A percentile compares a stretch with the other conserved stretches of the same genome.
Evolutionary conservation across 352 stramenopile species (phyloP).

Genomic region (Pythium coloratum): DNA sequence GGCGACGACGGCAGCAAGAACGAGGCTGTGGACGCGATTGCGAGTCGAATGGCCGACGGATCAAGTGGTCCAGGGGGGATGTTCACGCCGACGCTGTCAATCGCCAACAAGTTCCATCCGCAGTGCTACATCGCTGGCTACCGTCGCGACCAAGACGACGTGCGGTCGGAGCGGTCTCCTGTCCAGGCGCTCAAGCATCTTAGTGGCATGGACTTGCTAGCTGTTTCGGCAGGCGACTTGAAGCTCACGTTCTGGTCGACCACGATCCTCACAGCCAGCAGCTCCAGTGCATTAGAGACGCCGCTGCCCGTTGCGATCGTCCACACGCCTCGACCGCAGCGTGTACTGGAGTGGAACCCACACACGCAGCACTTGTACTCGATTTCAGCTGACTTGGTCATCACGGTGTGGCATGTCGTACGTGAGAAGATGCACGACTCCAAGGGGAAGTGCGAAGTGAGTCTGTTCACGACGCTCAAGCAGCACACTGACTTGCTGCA

Average conservation of each 20-base stretch:
- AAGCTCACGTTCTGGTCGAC: slow-evolving; percentile 81
- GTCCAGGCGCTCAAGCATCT: slow-evolving; percentile 78
- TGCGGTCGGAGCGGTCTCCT: slow-evolving; percentile 71
- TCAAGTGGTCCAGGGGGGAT: not conserved
- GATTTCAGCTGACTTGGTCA: slow-evolving; percentile 69
- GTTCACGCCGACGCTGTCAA: slow-evolving; percentile 43
- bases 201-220: slow-evolving; percentile 53
- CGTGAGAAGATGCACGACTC: slow-evolving; percentile 35
- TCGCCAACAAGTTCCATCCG: slow-evolving; percentile 75
- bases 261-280: slow-evolving; percentile 59
- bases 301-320: slow-evolving; percentile 62
- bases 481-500: slow-evolving; percentile 73
- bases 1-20: slow-evolving; percentile 8
- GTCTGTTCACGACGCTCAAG: slow-evolving; percentile 53
- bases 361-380: slow-evolving; percentile 57
- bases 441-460: slow-evolving; percentile 51
- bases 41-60: slow-evolving; percentile 8
- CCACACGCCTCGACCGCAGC: slow-evolving; percentile 64
- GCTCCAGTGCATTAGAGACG: slow-evolving; percentile 60
- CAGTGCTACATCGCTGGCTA: slow-evolving; percentile 70
- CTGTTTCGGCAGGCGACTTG: slow-evolving; percentile 68
- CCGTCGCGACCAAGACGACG: slow-evolving; percentile 71
- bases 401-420: slow-evolving; percentile 60
- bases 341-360: slow-evolving; percentile 71
- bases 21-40: not conserved